Evolutionary conservation across 176 grass and related monocot species (phyloP).

Genomic region (Triticum dicoccoides): DNA sequence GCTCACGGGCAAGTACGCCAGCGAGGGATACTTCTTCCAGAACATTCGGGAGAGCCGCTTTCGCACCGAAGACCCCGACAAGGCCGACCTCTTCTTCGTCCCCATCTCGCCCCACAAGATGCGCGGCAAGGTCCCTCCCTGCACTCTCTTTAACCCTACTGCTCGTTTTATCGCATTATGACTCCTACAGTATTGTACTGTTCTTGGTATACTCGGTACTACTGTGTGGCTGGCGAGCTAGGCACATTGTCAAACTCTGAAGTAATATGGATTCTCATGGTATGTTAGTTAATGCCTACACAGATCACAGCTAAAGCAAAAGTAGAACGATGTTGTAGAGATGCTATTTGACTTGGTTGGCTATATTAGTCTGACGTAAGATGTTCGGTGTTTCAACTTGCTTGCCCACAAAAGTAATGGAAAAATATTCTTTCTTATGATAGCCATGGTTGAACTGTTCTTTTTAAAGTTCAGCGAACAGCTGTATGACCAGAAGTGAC

Average conservation of each 20-base stretch:
- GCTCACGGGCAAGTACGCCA: slow-evolving; percentile 94
- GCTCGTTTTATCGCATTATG: background rate
- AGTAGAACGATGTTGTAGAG: background rate
- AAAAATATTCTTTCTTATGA: background rate
- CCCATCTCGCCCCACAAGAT: slow-evolving; percentile 94
- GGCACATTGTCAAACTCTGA: background rate
- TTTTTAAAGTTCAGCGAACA: background rate
- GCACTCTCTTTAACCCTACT: background rate
- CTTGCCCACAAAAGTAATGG: background rate
- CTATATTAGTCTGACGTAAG: background rate
- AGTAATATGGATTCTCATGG: background rate
- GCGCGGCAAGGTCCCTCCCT: slow-evolving; percentile 64
- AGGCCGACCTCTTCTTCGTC: slow-evolving; percentile 84
- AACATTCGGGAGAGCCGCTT: slow-evolving; percentile 88
- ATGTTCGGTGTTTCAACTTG: background rate
- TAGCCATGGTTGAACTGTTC: background rate
- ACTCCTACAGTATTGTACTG: background rate
- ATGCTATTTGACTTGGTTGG: background rate
- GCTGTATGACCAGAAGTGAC: background rate
- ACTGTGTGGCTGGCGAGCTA: background rate
- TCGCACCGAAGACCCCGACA: slow-evolving; percentile 58
- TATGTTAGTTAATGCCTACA: background rate
- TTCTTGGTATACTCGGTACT: background rate
- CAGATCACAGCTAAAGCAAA: background rate
- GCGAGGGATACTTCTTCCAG: slow-evolving; percentile 98